Evolutionary conservation across 2,329 filamentous ascomycete genomes (phyloP), one percentile per base, ranked within the genome.

Genomic region (Ceratocystis ficicola): DNA sequence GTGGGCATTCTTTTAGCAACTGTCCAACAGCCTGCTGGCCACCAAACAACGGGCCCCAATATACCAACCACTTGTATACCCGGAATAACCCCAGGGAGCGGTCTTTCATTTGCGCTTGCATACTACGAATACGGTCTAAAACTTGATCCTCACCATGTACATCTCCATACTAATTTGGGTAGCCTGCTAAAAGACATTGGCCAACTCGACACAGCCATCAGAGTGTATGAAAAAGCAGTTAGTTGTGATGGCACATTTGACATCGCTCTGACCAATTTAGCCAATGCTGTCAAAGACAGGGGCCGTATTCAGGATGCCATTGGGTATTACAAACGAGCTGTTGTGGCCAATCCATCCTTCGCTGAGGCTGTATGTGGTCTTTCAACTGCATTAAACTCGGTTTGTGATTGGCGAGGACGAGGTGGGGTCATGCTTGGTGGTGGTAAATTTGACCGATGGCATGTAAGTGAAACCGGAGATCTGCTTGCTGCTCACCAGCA

Each of bases 221-320:
- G 87, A 69, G 97, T 99, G 93, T 99, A 99, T 73, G 91, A 97
- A 75, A 86, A 90, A 70, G 94, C 94, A 10, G 94, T 99, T 15
- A 82, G 84, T 2, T 97, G 92, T 73, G 94, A 99, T 74, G 85
- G 86, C n/a, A 89, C 86, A 28, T 99, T 99, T 72, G 94, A 99
- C 72, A 99, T 99, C 72, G 94, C 94, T 44, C 78, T 99, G 65
- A 95, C 94, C 3, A 99, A 99, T 72, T 80, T 99, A 25, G 94
- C 94, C 65, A 99, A 99, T 74, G 94, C 94, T 7, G 92, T 99
- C 70, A 99, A 99, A 75, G 94, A 99, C 74, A 90, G 95, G 70
- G 94, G 94, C 1, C 85, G 89, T 55, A 90, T 97, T 70, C 88
- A 86, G 66, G 94, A 99, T 73, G 94, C 94, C 1, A 97, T 99